Evolutionary conservation across 148 eudicot species (phyloP).

Genomic region (Agrostemma githago): DNA sequence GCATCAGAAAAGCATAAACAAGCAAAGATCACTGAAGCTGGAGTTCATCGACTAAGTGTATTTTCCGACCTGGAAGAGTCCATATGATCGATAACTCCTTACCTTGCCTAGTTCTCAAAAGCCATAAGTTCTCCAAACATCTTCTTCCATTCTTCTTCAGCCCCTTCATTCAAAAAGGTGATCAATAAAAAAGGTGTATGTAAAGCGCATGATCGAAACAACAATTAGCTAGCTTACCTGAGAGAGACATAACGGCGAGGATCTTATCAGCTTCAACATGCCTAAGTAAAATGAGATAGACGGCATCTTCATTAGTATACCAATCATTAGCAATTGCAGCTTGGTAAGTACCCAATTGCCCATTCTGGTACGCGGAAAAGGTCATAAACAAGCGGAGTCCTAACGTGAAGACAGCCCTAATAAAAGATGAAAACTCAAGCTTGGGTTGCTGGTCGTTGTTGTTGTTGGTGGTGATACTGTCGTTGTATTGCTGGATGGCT

Average conservation of each 20-base stretch:
- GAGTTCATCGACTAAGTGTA: no score
- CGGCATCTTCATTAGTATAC: not conserved
- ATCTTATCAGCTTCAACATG: slow-evolving; percentile 7
- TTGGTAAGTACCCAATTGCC: slow-evolving; percentile 5
- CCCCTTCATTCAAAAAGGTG: no score
- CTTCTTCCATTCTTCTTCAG: no score
- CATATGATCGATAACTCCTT: no score
- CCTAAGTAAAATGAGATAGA: not conserved
- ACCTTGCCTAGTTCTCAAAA: no score
- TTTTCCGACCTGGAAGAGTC: no score
- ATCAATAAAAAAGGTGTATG: no score
- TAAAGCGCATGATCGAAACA: no score
- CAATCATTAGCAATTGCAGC: not conserved
- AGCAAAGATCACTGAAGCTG: no score
- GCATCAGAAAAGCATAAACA: no score
- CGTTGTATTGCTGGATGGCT: not conserved
- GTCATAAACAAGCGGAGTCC: not conserved
- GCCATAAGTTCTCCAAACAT: no score
- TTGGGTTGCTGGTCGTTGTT: not conserved
- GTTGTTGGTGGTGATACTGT: not conserved
- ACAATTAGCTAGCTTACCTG: not conserved
- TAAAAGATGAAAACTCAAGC: not conserved
- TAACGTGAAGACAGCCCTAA: not conserved
- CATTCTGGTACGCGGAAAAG: not conserved
- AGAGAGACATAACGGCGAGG: not conserved